Conservation (phyloP, 305 asterid genomes). For the Solanum hybrid region DNA sequence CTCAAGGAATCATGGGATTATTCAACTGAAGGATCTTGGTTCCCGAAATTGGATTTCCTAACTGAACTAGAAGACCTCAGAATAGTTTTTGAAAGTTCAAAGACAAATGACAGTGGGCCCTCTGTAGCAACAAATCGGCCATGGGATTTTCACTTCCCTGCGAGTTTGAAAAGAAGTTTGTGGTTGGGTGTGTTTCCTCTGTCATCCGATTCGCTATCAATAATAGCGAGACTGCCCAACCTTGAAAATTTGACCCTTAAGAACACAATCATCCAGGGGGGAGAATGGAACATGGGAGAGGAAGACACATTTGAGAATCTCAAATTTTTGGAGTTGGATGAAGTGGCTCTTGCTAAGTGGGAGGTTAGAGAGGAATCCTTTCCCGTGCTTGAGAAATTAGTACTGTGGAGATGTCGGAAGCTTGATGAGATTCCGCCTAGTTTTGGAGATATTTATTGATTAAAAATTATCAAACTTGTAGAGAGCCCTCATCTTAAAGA, state of each 20-base stretch:
- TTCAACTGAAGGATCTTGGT: background rate
- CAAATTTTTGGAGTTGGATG: accelerated
- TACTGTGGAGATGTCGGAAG: accelerated
- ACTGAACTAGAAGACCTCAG: background rate
- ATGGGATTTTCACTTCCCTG: background rate
- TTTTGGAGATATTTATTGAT: background rate
- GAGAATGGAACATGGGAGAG: background rate
- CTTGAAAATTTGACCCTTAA: background rate
- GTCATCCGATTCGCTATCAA: background rate
- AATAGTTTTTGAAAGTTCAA: background rate
- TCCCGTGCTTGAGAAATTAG: background rate
- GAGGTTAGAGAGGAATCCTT: background rate
- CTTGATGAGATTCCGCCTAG: background rate
- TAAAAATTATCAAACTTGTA: background rate
- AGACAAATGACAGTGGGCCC: background rate
- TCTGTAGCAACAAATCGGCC: background rate
- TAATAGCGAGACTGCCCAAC: background rate
- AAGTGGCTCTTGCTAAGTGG: background rate
- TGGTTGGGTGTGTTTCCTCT: background rate
- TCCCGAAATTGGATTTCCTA: background rate
- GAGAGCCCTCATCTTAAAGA: background rate
- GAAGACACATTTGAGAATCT: background rate
- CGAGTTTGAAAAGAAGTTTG: background rate
- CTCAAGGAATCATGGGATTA: background rate
- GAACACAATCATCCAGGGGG: background rate